Evolutionary conservation across 148 eudicot genomes (phyloP), one percentile per base, ranked within the genome.

Genomic region (Persicaria maculosa): DNA sequence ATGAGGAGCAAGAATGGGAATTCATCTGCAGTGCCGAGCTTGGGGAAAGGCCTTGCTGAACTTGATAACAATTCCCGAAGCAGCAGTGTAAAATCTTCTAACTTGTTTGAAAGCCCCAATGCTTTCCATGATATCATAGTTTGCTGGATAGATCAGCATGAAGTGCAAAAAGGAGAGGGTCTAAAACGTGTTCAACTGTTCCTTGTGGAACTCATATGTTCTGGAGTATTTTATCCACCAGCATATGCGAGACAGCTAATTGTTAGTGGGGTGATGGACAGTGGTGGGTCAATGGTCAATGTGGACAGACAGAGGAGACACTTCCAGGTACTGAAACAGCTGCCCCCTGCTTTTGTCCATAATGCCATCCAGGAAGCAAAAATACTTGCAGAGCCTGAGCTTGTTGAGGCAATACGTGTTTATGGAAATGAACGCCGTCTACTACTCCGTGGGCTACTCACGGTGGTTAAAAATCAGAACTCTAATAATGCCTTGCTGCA

Each of bases 71-170:
- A 20, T 55, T 73, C 44, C 61, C 70, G 48, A 43, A 53, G 53
- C 57, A 81, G 71, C 73, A 76, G 77, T 74, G 74, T 78, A 17
- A 85, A 82, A 74, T 69, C 80, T 47, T 84, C 87, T 5, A 81
- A 85, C 76, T 54, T 85, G 65, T 90, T 88, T 77, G 91, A 87
- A 83, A 92, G 98, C 72, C 96, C 98, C 40, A 84, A 96, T 74
- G 89, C 92, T 40, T 86, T 94, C 62, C 98, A 94, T 88, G 98
- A 94, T 82, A 78, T 83, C 43, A 79, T 92, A 54, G 89, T 90
- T 25, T 91, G 98, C 81, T 94, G 97, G 97, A 78, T 94, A 68
- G 98, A 94, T 84, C 98, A 92, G 73, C 97, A 94, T 79, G 92
- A 92, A 76, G 82, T 83, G 44, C 91, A 84, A 44, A 86, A 80